Evolutionary conservation across 2,329 filamentous ascomycete genomes (phyloP).

Genomic region (Penicillium sp.): DNA sequence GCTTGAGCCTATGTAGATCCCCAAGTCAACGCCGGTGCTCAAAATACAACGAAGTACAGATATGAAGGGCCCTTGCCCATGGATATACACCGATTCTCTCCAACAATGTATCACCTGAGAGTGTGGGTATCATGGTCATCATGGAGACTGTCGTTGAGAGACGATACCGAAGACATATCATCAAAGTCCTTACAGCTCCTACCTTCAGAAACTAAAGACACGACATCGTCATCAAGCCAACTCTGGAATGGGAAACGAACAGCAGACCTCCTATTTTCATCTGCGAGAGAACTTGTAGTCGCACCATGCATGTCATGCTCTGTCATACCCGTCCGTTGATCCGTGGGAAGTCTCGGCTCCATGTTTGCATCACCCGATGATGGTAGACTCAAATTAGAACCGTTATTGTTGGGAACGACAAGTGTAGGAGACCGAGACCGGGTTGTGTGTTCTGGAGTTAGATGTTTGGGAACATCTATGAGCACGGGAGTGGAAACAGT

Average conservation of each 20-base stretch:
- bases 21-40: constrained; percentile 4
- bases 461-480: constrained; percentile 1
- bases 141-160: constrained; percentile 18
- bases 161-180: constrained; percentile 32
- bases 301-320: constrained; percentile 6
- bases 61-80: not conserved
- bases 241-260: constrained; percentile 22
- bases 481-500: constrained; percentile 13
- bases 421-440: constrained; percentile 7
- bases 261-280: not conserved
- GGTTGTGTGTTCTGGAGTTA: not conserved
- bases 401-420: constrained; percentile 2
- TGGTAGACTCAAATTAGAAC: not conserved
- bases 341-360: constrained; percentile 10
- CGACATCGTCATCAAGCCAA: constrained; percentile 18
- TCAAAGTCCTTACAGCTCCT: constrained; percentile 17
- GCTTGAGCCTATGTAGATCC: not conserved
- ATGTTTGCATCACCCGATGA: constrained; percentile 2
- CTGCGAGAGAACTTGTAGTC: not conserved
- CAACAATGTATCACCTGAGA: not conserved
- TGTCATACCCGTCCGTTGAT: constrained; percentile 10
- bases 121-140: not conserved
- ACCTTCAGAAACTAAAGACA: constrained; percentile 26
- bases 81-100: not conserved
- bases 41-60: constrained; percentile 1